Conservation (phyloP, 352 stramenopile genomes). For the Pythium phragmiticola region DNA sequence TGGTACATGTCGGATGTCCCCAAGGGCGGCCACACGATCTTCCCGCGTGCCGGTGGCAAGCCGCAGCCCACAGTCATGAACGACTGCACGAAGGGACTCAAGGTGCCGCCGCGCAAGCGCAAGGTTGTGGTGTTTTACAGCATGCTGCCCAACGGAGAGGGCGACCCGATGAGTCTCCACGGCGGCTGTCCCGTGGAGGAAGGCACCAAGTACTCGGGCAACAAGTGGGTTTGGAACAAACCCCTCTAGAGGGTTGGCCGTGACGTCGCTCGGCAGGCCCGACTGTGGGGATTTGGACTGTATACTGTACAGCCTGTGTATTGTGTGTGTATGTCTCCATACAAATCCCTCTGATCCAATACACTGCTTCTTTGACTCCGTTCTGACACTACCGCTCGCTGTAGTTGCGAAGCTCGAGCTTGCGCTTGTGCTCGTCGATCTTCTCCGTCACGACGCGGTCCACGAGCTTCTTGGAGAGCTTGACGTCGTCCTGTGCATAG, state of each 20-base stretch:
- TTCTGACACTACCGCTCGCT: constrained; percentile 25
- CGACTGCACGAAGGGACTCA: constrained; percentile 60
- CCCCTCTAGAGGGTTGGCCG: constrained; percentile 16
- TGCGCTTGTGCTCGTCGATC: constrained; percentile 71
- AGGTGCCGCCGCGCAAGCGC: constrained; percentile 62
- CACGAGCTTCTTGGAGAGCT: constrained; percentile 48
- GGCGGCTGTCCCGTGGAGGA: constrained; percentile 69
- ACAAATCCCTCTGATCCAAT: neutral
- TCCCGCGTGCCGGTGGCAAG: constrained; percentile 50
- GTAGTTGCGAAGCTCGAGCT: constrained; percentile 56
- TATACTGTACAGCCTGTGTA: neutral
- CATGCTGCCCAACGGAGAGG: constrained; percentile 66
- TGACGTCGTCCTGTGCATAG: constrained; percentile 66
- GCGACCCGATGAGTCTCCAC: constrained; percentile 64
- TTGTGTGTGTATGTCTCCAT: neutral
- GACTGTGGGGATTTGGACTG: neutral
- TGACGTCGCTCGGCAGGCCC: no score
- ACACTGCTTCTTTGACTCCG: neutral
- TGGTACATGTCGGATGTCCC: constrained; percentile 86
- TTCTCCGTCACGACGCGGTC: constrained; percentile 70
- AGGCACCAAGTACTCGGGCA: constrained; percentile 73
- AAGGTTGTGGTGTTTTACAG: constrained; percentile 85
- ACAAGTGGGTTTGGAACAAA: constrained; percentile 89
- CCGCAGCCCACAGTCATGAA: constrained; percentile 48
- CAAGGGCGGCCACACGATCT: constrained; percentile 70